Conservation (phyloP, 2,329 filamentous ascomycete genomes). For the Colletotrichum theobromicola region DNA sequence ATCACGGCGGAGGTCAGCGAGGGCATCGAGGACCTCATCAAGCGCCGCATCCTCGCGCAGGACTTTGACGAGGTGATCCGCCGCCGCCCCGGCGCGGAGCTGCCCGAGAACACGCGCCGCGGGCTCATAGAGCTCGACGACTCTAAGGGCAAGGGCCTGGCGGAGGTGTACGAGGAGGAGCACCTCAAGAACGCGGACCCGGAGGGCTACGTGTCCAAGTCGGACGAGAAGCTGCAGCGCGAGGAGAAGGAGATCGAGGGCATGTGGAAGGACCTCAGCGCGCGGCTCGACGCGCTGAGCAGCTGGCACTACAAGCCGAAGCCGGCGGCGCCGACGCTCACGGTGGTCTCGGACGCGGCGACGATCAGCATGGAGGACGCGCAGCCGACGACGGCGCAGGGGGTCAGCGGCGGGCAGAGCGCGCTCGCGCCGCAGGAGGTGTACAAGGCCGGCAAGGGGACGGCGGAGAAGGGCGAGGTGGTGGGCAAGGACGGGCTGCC, state of each 20-base stretch:
- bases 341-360: slow-evolving; percentile 89
- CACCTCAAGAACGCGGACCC: slow-evolving; percentile 81
- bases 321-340: slow-evolving; percentile 79
- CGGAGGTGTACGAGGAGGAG: slow-evolving; percentile 93
- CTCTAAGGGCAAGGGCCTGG: slow-evolving; percentile 84
- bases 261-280: slow-evolving; percentile 82
- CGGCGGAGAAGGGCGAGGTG: slow-evolving; percentile 70
- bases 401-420: slow-evolving; percentile 70
- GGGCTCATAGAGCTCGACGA: slow-evolving; percentile 85
- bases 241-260: slow-evolving; percentile 84
- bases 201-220: slow-evolving; percentile 77
- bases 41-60: slow-evolving; percentile 85
- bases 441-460: slow-evolving; percentile 79
- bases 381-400: slow-evolving; percentile 81
- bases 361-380: slow-evolving; percentile 95
- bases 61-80: slow-evolving; percentile 93
- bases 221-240: slow-evolving; percentile 80
- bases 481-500: slow-evolving; percentile 79
- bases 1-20: slow-evolving; percentile 92
- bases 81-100: slow-evolving; percentile 75
- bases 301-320: slow-evolving; percentile 97
- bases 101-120: slow-evolving; percentile 65
- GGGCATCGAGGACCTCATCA: slow-evolving; percentile 91
- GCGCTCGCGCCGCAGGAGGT: slow-evolving; percentile 94
- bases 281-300: slow-evolving; percentile 84